Evolutionary conservation across 164 flowering plant genomes (phyloP), one percentile per base, ranked within the genome.

Genomic region (Stephania cephalantha): DNA sequence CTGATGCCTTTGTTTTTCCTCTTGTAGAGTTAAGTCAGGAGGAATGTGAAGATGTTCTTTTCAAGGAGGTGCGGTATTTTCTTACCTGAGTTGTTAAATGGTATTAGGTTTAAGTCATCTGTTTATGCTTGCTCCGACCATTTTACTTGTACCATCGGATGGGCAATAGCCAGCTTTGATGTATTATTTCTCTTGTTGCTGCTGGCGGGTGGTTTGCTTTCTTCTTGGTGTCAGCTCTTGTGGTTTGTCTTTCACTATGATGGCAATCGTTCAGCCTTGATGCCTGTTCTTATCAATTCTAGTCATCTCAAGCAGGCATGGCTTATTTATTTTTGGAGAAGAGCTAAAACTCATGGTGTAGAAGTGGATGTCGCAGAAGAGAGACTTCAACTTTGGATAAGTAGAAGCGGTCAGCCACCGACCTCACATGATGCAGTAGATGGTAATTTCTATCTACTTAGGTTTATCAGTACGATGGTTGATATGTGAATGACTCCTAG

Each of bases 341-440:
- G 97, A 83, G 99, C 99, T 63, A 85, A 86, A 86, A 79, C 76
- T 55, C 92, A 95, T 83, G 86, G 85, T 58, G 91, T 92, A 58
- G 99, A 93, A 79, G 94, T 86, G 79, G 98, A 93, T 81, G 85
- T 92, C 76, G 99, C 98, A 73, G 93, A 93, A 78, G 98, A 95
- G 70, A 80, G 97, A 73, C 86, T 95, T 75, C 91, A 88, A 69
- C 88, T 83, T 72, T 95, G 98, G 98, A 89, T 88, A 63, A 89
- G 89, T 77, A 97, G 89, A 29, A 86, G 85, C 72, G 89, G 89
- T 50, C 92, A 90, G 74, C 52, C 93, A 20, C 95, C 95, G 73
- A 86, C 94, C 70, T 88, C 93, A 12, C 98, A 93, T 79, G 98
- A 95, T 84, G 94, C 93, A 25, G 90, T 95, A 68, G 95, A 92